Evolutionary conservation across 148 eudicot genomes (phyloP), one percentile per base, ranked within the genome.

Genomic region (Spergularia bocconei): DNA sequence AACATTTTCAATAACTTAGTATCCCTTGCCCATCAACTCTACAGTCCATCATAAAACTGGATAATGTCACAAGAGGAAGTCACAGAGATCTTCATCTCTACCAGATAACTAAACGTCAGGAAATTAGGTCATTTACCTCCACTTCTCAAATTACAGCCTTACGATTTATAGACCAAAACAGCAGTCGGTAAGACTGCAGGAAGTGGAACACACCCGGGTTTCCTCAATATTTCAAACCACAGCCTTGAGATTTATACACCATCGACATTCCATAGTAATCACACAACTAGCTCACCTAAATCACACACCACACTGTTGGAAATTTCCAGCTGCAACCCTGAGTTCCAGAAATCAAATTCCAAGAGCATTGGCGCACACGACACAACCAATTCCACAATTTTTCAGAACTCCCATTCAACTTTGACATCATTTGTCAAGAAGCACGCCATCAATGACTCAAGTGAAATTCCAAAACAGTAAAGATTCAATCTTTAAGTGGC

Each of bases 1-100:
- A 63, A 44, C 67, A 36, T 47, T 33, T n/a, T 65, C 69, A 65
- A 44, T 41, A 65, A 65, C 11, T 41, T 65, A 12, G 41, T 65
- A 7, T 41, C 52, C 52, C 7, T 39, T 0, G 51, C 25, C 21
- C 19, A 5, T 58, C 25, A n/a, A 19, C 11, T 58, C 62, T 20
- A 58, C 62, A 58, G 25, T 58, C 62, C 62, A 20, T 58, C 6
- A 58, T 7, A 20, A 23, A 58, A 58, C 25, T 19, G 20, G 6
- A n/a, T 58, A 58, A 5, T 58, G 9, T 7, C 62, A 19, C n/a
- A 19, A 23, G 62, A 65, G 21, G 20, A 7, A 25, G 21, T 9
- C 52, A n/a, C 52, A n/a, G 8, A 39, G 5, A 65, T 65, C 23
- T 15, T 63, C 67, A 29, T 33, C 8, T 56, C 47, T 11, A 1